These are phyloP conservation scores for Dactylellina parvicollis DNA, from an alignment of 2,329 filamentous ascomycete species.

Conservation along the genomic window DNA sequence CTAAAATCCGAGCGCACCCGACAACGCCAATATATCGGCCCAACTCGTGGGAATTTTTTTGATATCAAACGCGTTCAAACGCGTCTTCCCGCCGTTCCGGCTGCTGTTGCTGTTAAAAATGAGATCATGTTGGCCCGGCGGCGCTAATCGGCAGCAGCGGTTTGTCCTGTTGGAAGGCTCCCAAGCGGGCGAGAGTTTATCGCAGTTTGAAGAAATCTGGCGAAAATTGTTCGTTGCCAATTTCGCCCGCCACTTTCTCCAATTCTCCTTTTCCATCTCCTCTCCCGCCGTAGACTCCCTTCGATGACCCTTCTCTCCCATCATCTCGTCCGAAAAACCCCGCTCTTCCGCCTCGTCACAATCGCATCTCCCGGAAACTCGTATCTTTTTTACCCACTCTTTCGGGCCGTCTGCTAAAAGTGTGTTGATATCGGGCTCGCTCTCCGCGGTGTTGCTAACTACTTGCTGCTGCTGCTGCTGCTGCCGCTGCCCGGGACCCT, in stretches of 20 bases:
- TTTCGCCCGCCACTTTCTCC: conserved; percentile 20
- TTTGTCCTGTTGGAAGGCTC: conserved; percentile 11
- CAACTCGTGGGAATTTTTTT: neutral
- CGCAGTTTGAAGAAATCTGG: conserved; percentile 23
- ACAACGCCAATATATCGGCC: no score
- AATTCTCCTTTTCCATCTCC: conserved; percentile 6
- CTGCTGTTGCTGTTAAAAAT: neutral
- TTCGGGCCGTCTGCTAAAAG: neutral
- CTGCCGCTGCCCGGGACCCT: no score
- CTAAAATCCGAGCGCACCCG: no score
- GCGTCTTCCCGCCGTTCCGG: conserved; percentile 11
- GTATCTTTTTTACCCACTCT: neutral
- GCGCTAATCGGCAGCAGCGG: neutral
- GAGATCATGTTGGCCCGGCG: neutral
- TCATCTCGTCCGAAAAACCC: conserved; percentile 53
- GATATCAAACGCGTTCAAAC: conserved; percentile 42
- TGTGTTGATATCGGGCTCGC: conserved; percentile 33
- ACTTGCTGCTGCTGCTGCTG: no score
- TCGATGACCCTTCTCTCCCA: conserved; percentile 45
- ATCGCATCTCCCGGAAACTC: conserved; percentile 47
- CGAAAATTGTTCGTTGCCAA: conserved; percentile 27
- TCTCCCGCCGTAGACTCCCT: conserved; percentile 26
- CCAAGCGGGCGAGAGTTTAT: neutral
- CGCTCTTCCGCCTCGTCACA: conserved; percentile 55
- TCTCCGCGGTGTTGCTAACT: no score